These are phyloP conservation scores for Phoenix roebelenii DNA, from an alignment of 176 grass and related monocot species.

Conservation along the genomic window DNA sequence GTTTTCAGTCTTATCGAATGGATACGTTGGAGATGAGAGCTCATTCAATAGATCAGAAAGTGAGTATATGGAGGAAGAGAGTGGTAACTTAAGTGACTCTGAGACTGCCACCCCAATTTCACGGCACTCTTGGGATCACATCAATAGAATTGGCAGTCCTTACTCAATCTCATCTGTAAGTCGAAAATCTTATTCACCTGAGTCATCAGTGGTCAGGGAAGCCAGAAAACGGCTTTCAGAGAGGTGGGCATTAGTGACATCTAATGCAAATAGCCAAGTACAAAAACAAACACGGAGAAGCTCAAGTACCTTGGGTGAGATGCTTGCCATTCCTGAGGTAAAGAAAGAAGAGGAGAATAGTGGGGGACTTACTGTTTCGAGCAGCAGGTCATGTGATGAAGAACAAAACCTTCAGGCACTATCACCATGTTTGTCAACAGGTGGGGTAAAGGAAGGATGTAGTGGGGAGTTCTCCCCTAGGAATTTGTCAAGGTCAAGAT, in stretches of 20 bases:
- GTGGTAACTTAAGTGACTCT: slow-evolving; percentile 46
- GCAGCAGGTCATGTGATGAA: slow-evolving; percentile 17
- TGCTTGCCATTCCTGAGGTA: slow-evolving; percentile 62
- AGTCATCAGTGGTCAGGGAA: slow-evolving; percentile 62
- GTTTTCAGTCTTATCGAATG: slow-evolving; percentile 34
- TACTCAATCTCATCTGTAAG: slow-evolving; percentile 57
- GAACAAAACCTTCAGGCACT: slow-evolving; percentile 25
- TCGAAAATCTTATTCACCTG: slow-evolving; percentile 34
- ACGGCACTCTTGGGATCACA: slow-evolving; percentile 63
- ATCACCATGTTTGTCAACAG: slow-evolving; percentile 14
- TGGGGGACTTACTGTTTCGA: background rate
- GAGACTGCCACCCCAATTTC: slow-evolving; percentile 67
- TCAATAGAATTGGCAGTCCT: slow-evolving; percentile 57
- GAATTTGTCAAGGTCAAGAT: slow-evolving; percentile 53
- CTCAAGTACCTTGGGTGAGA: slow-evolving; percentile 70
- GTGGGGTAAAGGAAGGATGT: background rate
- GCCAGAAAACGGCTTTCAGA: slow-evolving; percentile 79
- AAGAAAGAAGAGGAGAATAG: slow-evolving; percentile 40
- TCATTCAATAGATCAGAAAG: slow-evolving; percentile 58
- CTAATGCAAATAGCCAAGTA: slow-evolving; percentile 33
- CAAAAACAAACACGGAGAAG: slow-evolving; percentile 40
- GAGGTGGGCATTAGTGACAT: slow-evolving; percentile 70
- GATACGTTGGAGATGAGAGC: slow-evolving; percentile 30
- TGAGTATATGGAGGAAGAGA: slow-evolving; percentile 54
- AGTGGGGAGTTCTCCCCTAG: background rate